phyloP scores from a whole-genome alignment of 495 filamentous ascomycete species.

The Penicillium lagena region DNA sequence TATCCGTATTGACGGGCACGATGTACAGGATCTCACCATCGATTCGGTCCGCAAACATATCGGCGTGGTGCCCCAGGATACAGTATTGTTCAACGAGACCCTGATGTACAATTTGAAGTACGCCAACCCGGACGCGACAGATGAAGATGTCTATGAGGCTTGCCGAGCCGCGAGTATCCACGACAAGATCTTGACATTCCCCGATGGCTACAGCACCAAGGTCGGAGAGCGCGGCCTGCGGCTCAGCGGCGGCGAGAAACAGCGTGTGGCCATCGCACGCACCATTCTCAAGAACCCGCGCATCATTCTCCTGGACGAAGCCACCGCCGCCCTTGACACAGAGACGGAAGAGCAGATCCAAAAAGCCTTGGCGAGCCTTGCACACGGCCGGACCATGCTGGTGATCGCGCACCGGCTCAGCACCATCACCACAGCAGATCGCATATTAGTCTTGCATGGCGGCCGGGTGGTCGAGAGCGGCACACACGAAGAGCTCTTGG shows the following conservation, averaged over 20 bases:
- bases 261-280: conserved; percentile 92
- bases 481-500: conserved; percentile 79
- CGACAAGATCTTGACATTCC: conserved; percentile 89
- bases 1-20: conserved; percentile 76
- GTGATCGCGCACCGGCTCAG: conserved; percentile 85
- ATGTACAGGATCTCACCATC: conserved; percentile 82
- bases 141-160: conserved; percentile 84
- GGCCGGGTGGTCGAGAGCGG: conserved; percentile 80
- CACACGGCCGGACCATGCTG: conserved; percentile 77
- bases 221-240: conserved; percentile 93
- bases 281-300: conserved; percentile 94
- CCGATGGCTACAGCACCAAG: conserved; percentile 84
- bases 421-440: conserved; percentile 90
- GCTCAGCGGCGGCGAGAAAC: conserved; percentile 92
- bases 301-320: conserved; percentile 94
- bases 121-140: conserved; percentile 76
- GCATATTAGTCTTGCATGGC: conserved; percentile 86
- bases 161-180: conserved; percentile 92
- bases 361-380: conserved; percentile 70
- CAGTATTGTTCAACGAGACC: conserved; percentile 92
- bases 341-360: conserved; percentile 97
- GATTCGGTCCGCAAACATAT: conserved; percentile 87
- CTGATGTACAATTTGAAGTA: conserved; percentile 97
- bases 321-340: conserved; percentile 90
- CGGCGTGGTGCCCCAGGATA: conserved; percentile 95